These are phyloP conservation scores for Aspergillus bertholletiae DNA, from an alignment of 495 filamentous ascomycete species.

Conservation along the genomic window DNA sequence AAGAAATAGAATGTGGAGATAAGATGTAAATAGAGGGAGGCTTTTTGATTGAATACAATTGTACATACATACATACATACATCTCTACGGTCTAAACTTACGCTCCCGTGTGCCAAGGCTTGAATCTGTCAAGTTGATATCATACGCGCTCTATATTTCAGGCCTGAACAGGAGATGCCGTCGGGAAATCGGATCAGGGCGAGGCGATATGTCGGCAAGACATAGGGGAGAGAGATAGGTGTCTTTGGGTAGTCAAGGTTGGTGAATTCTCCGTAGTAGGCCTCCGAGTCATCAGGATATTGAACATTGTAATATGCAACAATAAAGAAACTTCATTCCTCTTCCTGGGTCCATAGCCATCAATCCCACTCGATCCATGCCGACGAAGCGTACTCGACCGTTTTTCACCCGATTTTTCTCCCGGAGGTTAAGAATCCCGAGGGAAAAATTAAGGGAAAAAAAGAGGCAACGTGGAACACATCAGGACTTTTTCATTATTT, in stretches of 20 bases:
- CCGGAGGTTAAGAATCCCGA: not conserved
- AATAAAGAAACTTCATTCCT: slow-evolving; percentile 17
- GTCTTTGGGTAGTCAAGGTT: not conserved
- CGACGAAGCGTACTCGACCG: slow-evolving; percentile 5
- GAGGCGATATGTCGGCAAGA: not conserved
- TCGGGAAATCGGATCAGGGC: not conserved
- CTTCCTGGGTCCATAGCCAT: slow-evolving; percentile 11
- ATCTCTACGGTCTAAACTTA: not conserved
- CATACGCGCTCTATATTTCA: not conserved
- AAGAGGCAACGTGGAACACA: slow-evolving; percentile 14
- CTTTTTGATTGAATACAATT: not conserved
- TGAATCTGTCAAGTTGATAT: not conserved
- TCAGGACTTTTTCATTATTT: slow-evolving; percentile 37
- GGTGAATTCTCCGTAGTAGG: not conserved
- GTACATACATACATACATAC: not conserved
- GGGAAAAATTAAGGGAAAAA: slow-evolving; percentile 3
- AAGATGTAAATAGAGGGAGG: not conserved
- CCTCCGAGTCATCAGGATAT: not conserved
- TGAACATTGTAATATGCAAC: slow-evolving; percentile 17
- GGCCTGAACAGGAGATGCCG: not conserved
- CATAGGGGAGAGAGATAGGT: not conserved
- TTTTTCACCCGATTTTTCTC: slow-evolving; percentile 2
- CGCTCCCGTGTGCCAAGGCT: not conserved
- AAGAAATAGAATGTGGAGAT: slow-evolving; percentile 22
- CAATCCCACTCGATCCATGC: not conserved